These are phyloP conservation scores for Cladosporium sp. DNA, from an alignment of 2,329 filamentous ascomycete genomes.

Conservation along the genomic window DNA sequence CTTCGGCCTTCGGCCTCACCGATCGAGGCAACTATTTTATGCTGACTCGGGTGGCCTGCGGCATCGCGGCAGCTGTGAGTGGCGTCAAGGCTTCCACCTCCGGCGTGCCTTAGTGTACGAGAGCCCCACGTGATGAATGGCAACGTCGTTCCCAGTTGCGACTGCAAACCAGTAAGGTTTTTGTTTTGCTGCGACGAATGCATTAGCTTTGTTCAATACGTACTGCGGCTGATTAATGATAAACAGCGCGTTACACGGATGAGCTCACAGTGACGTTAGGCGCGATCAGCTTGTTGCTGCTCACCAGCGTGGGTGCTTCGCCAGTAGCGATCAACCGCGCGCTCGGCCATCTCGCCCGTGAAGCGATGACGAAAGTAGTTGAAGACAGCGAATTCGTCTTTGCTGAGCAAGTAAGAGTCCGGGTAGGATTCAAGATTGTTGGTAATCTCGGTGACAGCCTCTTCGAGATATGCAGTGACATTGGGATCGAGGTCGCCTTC, in stretches of 20 bases:
- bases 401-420: conserved; percentile 69
- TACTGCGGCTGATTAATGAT: neutral
- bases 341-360: conserved; percentile 53
- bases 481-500: conserved; percentile 66
- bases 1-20: conserved; percentile 9
- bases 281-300: conserved; percentile 9
- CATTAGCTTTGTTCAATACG: conserved; percentile 18
- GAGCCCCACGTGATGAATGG: conserved; percentile 12
- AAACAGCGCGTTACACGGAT: neutral
- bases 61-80: conserved; percentile 5
- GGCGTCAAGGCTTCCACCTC: conserved; percentile 12
- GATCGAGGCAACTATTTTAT: conserved; percentile 8
- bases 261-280: conserved; percentile 20
- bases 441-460: conserved; percentile 67
- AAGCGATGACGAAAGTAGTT: conserved; percentile 78
- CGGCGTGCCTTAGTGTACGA: conserved; percentile 2
- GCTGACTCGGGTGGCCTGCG: conserved; percentile 14
- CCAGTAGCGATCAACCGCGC: conserved; percentile 61
- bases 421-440: conserved; percentile 65
- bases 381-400: conserved; percentile 82
- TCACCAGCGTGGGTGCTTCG: conserved; percentile 38
- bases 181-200: conserved; percentile 9
- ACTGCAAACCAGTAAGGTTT: conserved; percentile 9
- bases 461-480: conserved; percentile 67
- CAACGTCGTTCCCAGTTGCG: conserved; percentile 10